Percentiles rank a stretch among this genome's conserved stretches.
These are phyloP conservation scores for Berberis thunbergii DNA, from an alignment of 164 flowering plant species.

Conservation along the genomic window DNA sequence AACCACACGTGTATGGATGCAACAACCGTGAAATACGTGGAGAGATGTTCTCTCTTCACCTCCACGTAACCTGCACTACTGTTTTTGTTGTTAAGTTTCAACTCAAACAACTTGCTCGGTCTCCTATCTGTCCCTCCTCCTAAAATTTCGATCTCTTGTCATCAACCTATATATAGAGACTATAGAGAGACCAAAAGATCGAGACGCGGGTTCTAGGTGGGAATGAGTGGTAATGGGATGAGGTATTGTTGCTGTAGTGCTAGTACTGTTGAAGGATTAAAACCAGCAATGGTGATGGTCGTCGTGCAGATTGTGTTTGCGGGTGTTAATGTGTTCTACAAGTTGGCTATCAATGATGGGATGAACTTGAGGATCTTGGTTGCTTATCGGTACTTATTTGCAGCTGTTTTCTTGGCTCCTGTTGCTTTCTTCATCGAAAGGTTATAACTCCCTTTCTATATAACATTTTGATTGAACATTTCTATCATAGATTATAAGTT, in stretches of 20 bases:
- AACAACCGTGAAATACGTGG: too few species aligned
- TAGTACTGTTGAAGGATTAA: slow-evolving; percentile 27
- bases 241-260: background rate
- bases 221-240: background rate
- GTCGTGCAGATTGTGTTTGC: slow-evolving; percentile 32
- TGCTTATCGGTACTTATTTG: slow-evolving; percentile 56
- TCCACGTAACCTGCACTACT: too few species aligned
- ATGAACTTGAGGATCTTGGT: slow-evolving; percentile 43
- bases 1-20: too few species aligned
- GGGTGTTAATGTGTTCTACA: slow-evolving; percentile 41
- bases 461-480: background rate
- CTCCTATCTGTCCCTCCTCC: background rate
- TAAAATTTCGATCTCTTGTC: background rate
- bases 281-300: slow-evolving; percentile 47
- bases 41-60: too few species aligned
- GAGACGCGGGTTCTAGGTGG: background rate
- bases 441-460: slow-evolving; percentile 12
- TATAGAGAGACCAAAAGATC: background rate
- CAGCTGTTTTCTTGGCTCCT: slow-evolving; percentile 41
- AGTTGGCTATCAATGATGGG: slow-evolving; percentile 47
- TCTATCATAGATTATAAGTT: too few species aligned
- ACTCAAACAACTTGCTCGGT: too few species aligned
- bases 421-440: slow-evolving; percentile 53
- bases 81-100: too few species aligned
- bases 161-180: background rate